A percentile compares a stretch with the other conserved stretches of the same genome.
Evolutionary conservation across 495 filamentous ascomycete species (phyloP).

Genomic region (Friedmanniomyces endolithicus): DNA sequence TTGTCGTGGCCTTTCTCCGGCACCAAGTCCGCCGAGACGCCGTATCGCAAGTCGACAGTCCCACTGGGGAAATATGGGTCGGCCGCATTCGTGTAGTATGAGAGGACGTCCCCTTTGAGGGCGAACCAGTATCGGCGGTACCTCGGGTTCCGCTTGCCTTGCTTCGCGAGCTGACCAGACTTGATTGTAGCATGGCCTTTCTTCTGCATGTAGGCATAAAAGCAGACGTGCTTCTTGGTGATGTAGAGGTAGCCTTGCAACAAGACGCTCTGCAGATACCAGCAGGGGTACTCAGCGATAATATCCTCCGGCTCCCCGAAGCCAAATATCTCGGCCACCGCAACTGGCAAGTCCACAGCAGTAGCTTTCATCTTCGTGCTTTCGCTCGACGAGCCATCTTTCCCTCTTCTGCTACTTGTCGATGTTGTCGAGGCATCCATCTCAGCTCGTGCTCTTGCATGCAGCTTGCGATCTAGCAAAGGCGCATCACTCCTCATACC

Average conservation of each 20-base stretch:
- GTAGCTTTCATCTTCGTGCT: constrained; percentile 28
- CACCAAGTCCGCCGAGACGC: constrained; percentile 64
- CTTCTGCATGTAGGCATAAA: constrained; percentile 91
- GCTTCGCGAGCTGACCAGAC: constrained; percentile 80
- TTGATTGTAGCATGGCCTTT: constrained; percentile 64
- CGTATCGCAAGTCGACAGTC: constrained; percentile 85
- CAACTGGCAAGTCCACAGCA: constrained; percentile 43
- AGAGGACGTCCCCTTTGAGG: constrained; percentile 86
- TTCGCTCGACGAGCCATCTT: constrained; percentile 29
- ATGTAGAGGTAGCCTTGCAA: constrained; percentile 96
- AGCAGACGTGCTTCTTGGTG: constrained; percentile 84
- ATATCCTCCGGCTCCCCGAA: constrained; percentile 77
- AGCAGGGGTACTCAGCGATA: constrained; percentile 87
- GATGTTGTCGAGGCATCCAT: constrained; percentile 35
- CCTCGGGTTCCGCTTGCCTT: constrained; percentile 75
- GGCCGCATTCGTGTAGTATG: constrained; percentile 77
- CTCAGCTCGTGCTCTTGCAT: constrained; percentile 51
- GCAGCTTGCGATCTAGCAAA: constrained; percentile 69
- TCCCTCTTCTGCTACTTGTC: constrained; percentile 12
- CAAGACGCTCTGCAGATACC: constrained; percentile 81
- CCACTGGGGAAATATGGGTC: constrained; percentile 87
- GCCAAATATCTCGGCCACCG: constrained; percentile 77
- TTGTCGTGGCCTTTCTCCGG: constrained; percentile 51
- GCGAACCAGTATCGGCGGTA: constrained; percentile 94
- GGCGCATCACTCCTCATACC: constrained; percentile 40